Evolutionary conservation across 768 basidiomycete genomes (phyloP), one percentile per base, ranked within the genome.

Genomic region (Phaffia tasmanica): DNA sequence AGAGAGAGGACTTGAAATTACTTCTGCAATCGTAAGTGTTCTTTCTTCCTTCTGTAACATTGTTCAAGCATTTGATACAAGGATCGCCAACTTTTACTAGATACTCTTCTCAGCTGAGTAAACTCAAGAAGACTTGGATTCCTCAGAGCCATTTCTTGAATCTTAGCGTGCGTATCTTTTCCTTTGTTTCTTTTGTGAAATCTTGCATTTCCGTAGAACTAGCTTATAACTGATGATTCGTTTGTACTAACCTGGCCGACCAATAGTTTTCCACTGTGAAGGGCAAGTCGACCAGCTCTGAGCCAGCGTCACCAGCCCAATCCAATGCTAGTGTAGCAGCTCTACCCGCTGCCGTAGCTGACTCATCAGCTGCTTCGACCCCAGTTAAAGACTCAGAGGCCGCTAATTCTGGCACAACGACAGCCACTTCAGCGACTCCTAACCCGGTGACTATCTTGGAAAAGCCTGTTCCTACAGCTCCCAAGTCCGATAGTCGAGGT

Each of bases 1-100:
- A 86, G 69, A 84, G 91, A 32, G 74, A 76, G 55, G 76, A 76
- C 61, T 63, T 77, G 63, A 74, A 72, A 35, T 70, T 75, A 11
- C 57, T 75, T 5, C 70, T 72, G 2, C 72, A 72, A 29, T 74
- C 73, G 74, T 75, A 29, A 60, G 72, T 63, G 6, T 32, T 48
- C 18, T 35, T 25, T 35, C n/a, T 30, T 27, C 21, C n/a, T 11
- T 6, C 30, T 35, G 35, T 46, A 19, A 29, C n/a, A 46, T 3
- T 21, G 21, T n/a, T 16, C n/a, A 27, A 27, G 62, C 29, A 18
- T 25, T 23, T 70, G 46, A 25, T n/a, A 61, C 27, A 55, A 68
- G 16, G 25, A 63, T 29, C 47, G 55, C 21, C 14, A n/a, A 23
- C 19, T 48, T 3, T 53, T 30, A 2, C 9, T 35, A 63, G 66